These are phyloP conservation scores for Taphrina betulina DNA, from an alignment of 1,139 yeast genomes.

Conservation along the genomic window DNA sequence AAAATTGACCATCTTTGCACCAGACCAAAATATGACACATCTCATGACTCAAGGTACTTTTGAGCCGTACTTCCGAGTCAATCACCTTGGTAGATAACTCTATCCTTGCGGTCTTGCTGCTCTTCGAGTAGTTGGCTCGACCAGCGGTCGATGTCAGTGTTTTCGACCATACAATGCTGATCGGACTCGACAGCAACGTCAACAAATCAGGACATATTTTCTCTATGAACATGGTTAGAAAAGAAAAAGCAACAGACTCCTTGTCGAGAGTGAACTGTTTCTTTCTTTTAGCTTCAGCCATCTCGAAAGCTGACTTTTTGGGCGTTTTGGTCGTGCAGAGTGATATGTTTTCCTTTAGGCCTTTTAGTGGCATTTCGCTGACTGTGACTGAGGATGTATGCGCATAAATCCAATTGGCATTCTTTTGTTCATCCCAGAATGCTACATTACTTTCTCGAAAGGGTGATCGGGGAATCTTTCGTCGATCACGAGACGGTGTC, in stretches of 20 bases:
- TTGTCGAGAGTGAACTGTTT: neutral
- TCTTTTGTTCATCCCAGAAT: constrained; percentile 16
- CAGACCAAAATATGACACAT: constrained; percentile 32
- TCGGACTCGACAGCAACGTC: neutral
- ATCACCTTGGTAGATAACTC: constrained; percentile 35
- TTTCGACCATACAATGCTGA: constrained; percentile 21
- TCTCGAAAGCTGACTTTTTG: neutral
- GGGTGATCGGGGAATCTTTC: constrained; percentile 10
- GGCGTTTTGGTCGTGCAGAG: neutral
- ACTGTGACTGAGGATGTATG: neutral
- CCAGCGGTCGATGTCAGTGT: constrained; percentile 27
- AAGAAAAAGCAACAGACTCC: neutral
- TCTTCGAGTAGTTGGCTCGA: constrained; percentile 17
- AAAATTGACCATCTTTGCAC: constrained; percentile 20
- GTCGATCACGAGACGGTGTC: neutral
- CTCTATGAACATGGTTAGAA: neutral
- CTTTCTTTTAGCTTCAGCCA: neutral
- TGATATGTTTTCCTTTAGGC: neutral
- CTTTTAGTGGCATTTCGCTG: neutral
- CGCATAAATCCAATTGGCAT: neutral
- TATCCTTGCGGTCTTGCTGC: constrained; percentile 11
- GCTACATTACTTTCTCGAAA: constrained; percentile 7
- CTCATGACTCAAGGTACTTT: constrained; percentile 33
- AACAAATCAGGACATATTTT: constrained; percentile 1
- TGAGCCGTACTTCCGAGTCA: constrained; percentile 21